Evolutionary conservation across 257 asterid species (phyloP).

Genomic region (Verbena officinalis): DNA sequence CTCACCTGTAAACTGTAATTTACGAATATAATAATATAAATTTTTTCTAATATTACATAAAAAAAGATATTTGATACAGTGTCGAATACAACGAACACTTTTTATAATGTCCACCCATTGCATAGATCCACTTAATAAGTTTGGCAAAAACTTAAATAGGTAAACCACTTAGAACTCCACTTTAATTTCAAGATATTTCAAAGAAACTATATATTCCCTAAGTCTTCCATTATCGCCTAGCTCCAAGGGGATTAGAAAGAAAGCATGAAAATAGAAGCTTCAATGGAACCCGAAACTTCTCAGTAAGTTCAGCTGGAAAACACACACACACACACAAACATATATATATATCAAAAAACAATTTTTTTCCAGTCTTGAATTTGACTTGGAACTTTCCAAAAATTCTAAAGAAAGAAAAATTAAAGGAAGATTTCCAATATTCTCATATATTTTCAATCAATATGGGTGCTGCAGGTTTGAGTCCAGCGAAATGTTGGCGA

Average conservation of each 20-base stretch:
- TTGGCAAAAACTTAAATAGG: not conserved
- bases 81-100: too few relatives aligned
- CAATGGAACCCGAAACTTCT: constrained; percentile 63
- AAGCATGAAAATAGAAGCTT: constrained; percentile 23
- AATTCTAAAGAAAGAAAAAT: not conserved
- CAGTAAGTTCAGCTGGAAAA: constrained; percentile 39
- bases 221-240: constrained; percentile 12
- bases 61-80: too few relatives aligned
- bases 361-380: constrained; percentile 19
- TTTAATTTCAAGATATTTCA: not conserved
- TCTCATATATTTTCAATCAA: too few relatives aligned
- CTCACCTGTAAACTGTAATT: too few relatives aligned
- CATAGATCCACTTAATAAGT: constrained; percentile 12
- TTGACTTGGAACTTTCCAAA: constrained; percentile 37
- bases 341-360: not conserved
- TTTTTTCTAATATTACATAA: too few relatives aligned
- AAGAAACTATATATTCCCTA: not conserved
- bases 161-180: not conserved
- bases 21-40: too few relatives aligned
- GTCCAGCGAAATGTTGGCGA: constrained; percentile 81
- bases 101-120: too few relatives aligned
- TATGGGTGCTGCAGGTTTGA: constrained; percentile 55
- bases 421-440: too few relatives aligned
- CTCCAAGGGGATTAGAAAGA: constrained; percentile 21
- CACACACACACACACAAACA: too few relatives aligned